phyloP scores from a whole-genome alignment of 1,284 basidiomycete species.

The Rhodotorula mucilaginosa region DNA sequence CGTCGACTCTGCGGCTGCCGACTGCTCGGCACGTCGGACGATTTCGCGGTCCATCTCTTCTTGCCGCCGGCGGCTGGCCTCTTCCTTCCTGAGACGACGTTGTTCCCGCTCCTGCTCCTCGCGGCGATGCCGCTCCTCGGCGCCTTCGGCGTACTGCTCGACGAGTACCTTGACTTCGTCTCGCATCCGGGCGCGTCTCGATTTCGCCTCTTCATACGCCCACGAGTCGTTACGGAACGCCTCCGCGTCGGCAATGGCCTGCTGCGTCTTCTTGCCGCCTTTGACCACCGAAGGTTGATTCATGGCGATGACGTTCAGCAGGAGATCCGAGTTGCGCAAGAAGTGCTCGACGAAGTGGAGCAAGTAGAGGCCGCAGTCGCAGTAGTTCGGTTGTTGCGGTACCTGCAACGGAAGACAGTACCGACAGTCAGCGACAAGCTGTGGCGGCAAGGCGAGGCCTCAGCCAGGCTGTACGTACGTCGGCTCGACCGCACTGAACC shows the following conservation, averaged over 20 bases:
- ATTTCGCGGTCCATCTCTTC: slow-evolving; percentile 6
- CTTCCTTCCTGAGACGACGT: background rate
- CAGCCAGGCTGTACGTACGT: slow-evolving; percentile 42
- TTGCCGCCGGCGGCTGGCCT: slow-evolving; percentile 1
- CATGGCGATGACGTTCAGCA: background rate
- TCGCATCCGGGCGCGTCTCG: background rate
- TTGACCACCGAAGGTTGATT: background rate
- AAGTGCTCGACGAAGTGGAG: slow-evolving; percentile 75
- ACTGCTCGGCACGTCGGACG: background rate
- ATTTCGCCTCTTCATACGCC: background rate
- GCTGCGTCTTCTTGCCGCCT: background rate
- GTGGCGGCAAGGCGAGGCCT: too few species aligned
- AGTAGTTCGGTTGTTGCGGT: slow-evolving; percentile 75
- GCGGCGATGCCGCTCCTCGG: background rate
- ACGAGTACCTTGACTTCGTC: background rate
- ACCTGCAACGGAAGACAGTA: slow-evolving; percentile 54
- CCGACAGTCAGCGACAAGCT: background rate
- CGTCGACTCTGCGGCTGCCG: background rate
- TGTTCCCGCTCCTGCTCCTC: background rate
- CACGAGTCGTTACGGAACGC: background rate
- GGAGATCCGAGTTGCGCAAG: slow-evolving; percentile 57
- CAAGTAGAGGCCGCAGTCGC: slow-evolving; percentile 80
- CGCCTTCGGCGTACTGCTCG: background rate
- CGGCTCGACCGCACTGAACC: slow-evolving; percentile 32
- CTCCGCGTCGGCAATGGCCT: background rate